phyloP scores from a whole-genome alignment of 768 basidiomycete species.

The Pisolithus albus region DNA sequence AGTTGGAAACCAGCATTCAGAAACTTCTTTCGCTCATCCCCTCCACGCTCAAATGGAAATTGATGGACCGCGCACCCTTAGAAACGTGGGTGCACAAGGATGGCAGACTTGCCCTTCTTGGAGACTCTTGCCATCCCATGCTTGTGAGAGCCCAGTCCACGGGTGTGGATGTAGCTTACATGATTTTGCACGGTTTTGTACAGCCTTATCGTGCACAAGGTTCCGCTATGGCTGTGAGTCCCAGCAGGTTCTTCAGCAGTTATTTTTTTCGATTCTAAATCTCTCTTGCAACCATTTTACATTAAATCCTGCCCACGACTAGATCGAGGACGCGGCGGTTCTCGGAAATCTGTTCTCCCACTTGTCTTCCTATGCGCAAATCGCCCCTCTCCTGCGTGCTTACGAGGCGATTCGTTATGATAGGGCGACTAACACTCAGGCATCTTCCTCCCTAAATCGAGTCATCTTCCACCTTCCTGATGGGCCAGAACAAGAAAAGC shows the following conservation, averaged over 20 bases:
- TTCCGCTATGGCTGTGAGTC: constrained; percentile 45
- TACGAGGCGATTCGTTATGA: constrained; percentile 46
- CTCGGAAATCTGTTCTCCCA: constrained; percentile 47
- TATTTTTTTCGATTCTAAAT: not conserved
- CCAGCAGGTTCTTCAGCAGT: not conserved
- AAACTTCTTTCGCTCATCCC: constrained; percentile 43
- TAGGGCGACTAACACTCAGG: constrained; percentile 45
- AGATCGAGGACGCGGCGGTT: constrained; percentile 33
- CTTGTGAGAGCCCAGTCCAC: constrained; percentile 18
- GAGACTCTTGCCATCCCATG: constrained; percentile 56
- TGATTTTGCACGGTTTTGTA: not conserved
- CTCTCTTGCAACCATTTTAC: not conserved
- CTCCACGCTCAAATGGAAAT: constrained; percentile 39
- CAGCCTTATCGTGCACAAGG: constrained; percentile 51
- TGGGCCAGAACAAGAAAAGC: constrained; percentile 42
- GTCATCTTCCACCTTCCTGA: constrained; percentile 50
- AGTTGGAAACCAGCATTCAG: constrained; percentile 28
- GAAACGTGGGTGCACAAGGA: constrained; percentile 42
- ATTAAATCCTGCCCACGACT: not conserved
- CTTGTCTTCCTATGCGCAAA: constrained; percentile 36
- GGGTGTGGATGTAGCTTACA: not conserved
- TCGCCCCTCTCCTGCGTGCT: constrained; percentile 39
- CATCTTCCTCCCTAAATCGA: constrained; percentile 44
- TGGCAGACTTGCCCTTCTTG: constrained; percentile 40
- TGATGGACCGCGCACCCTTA: constrained; percentile 45